Conservation (phyloP, 176 grass and related monocot genomes). For the Juncus inflexus region DNA sequence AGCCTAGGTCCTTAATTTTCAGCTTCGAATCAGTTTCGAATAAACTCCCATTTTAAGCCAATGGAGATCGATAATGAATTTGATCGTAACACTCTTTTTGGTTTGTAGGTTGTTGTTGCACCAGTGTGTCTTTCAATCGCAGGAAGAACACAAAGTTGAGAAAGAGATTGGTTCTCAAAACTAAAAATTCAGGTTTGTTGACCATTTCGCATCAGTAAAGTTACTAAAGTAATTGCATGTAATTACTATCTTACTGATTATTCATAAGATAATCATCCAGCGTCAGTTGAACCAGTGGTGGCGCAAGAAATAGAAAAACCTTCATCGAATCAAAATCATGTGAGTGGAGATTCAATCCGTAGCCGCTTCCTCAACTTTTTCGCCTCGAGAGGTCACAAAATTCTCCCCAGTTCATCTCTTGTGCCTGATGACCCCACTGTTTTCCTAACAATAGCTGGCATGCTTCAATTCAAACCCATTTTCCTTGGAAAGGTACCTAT, state of each 20-base stretch:
- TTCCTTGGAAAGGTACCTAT: constrained; percentile 84
- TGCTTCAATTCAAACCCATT: constrained; percentile 99
- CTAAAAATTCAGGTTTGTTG: too few relatives aligned
- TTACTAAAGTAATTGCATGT: too few relatives aligned
- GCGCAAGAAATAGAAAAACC: constrained; percentile 31
- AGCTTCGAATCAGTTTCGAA: neutral
- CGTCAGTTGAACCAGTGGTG: constrained; percentile 31
- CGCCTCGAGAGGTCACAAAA: constrained; percentile 68
- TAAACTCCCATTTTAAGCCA: neutral
- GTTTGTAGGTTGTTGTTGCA: constrained; percentile 25
- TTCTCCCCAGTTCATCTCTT: constrained; percentile 82
- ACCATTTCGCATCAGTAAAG: too few relatives aligned
- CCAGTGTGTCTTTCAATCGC: neutral
- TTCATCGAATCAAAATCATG: constrained; percentile 11
- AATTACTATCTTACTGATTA: too few relatives aligned
- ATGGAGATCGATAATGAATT: neutral
- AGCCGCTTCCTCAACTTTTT: constrained; percentile 81
- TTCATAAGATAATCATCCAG: constrained; percentile 14
- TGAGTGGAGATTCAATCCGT: constrained; percentile 67
- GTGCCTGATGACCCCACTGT: constrained; percentile 90
- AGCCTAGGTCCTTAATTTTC: constrained; percentile 14
- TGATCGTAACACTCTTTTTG: neutral
- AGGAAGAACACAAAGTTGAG: neutral
- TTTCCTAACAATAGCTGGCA: constrained; percentile 89
- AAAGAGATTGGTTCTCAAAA: neutral